Percentiles rank a stretch among this genome's conserved stretches.
These are phyloP conservation scores for Gracilaria gracilis DNA, from an alignment of 23 red algal species.

Conservation along the genomic window DNA sequence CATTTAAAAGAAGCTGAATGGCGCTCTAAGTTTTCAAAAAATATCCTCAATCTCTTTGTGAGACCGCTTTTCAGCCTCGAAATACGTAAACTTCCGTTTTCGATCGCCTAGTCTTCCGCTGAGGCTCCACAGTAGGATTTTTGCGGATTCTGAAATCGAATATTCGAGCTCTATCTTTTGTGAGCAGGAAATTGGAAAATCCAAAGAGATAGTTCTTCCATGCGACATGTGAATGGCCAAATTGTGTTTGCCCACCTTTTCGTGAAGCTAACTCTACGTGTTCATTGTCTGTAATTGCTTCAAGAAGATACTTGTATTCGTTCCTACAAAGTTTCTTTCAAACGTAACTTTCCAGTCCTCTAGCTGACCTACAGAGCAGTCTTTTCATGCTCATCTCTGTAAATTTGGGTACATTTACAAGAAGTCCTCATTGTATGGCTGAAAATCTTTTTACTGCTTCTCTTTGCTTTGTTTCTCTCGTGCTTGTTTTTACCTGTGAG, in stretches of 20 bases:
- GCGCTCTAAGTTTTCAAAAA: no score
- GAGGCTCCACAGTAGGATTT: no score
- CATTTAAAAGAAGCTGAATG: no score
- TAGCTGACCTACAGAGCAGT: not conserved
- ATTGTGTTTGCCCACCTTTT: not conserved
- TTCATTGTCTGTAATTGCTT: not conserved
- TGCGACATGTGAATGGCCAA: no score
- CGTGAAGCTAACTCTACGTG: not conserved
- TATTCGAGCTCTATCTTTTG: no score
- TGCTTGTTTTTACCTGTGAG: constrained; percentile 26
- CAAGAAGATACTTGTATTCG: not conserved
- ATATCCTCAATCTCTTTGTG: no score
- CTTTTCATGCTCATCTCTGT: constrained; percentile 25
- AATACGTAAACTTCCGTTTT: no score
- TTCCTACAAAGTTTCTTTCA: constrained; percentile 1
- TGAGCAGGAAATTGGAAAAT: no score
- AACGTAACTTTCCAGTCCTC: constrained; percentile 12
- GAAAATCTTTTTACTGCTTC: constrained; percentile 21
- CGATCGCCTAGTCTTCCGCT: no score
- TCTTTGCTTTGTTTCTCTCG: constrained; percentile 18
- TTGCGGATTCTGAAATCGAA: no score
- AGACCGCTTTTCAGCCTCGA: no score
- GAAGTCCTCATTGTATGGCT: constrained; percentile 18
- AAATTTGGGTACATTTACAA: constrained; percentile 7
- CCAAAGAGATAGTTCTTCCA: no score